Evolutionary conservation across 768 basidiomycete genomes (phyloP).

Genomic region (Termitomyces sp.): DNA sequence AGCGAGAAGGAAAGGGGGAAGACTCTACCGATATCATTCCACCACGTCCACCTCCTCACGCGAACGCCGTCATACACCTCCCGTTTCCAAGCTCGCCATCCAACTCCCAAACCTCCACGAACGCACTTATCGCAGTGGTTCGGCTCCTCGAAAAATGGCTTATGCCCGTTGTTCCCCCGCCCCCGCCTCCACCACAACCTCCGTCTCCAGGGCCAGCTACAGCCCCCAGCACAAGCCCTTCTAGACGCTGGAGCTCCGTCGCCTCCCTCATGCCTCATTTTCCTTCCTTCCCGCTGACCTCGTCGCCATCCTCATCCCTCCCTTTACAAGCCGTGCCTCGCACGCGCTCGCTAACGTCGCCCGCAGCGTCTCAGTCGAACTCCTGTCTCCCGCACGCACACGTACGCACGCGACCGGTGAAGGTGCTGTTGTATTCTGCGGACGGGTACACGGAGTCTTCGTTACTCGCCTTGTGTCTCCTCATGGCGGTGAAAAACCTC

Average conservation of each 20-base stretch:
- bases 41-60: conserved; percentile 65
- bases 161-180: conserved; percentile 32
- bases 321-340: conserved; percentile 15
- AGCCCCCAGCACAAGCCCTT: not conserved
- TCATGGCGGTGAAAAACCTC: conserved; percentile 72
- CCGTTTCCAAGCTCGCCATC: conserved; percentile 70
- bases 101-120: conserved; percentile 47
- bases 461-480: conserved; percentile 76
- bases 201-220: conserved; percentile 1
- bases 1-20: conserved; percentile 14
- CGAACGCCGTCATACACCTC: conserved; percentile 66
- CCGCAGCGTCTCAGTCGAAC: conserved; percentile 16
- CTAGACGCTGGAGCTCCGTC: conserved; percentile 39
- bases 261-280: conserved; percentile 35
- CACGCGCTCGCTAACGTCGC: conserved; percentile 28
- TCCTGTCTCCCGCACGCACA: conserved; percentile 10
- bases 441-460: conserved; percentile 95
- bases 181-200: conserved; percentile 7
- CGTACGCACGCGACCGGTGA: conserved; percentile 54
- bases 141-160: conserved; percentile 65
- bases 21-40: conserved; percentile 23
- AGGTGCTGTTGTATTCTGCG: conserved; percentile 74
- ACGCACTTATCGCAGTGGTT: conserved; percentile 56
- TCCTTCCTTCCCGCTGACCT: conserved; percentile 23
- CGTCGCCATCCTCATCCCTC: conserved; percentile 14